phyloP scores from a whole-genome alignment of 2,329 filamentous ascomycete genomes.

The Aspergillus sp. region DNA sequence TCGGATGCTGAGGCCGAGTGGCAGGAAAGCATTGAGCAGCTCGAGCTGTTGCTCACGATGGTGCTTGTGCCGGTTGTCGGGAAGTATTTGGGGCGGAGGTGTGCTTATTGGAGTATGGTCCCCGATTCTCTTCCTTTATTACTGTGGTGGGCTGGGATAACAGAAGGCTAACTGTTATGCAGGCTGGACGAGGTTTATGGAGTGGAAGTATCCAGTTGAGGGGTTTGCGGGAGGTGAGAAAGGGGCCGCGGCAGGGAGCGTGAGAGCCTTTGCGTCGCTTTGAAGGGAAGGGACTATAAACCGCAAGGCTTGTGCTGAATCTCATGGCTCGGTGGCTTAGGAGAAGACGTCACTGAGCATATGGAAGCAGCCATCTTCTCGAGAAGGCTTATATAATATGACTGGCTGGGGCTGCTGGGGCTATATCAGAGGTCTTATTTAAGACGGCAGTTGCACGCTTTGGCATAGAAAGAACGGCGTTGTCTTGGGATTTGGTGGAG shows the following conservation, averaged over 20 bases:
- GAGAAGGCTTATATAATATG: constrained; percentile 4
- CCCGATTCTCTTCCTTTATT: constrained; percentile 14
- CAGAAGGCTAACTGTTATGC: constrained; percentile 7
- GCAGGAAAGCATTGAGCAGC: constrained; percentile 90
- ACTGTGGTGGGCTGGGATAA: constrained; percentile 4
- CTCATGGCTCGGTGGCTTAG: neutral
- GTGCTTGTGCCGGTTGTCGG: constrained; percentile 90
- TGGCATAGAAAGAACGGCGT: constrained; percentile 13
- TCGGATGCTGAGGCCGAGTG: constrained; percentile 94
- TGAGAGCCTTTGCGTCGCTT: constrained; percentile 57
- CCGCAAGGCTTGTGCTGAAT: neutral
- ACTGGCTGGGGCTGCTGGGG: neutral
- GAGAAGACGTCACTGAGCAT: neutral
- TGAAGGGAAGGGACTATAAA: constrained; percentile 21
- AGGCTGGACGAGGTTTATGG: constrained; percentile 95
- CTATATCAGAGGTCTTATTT: neutral
- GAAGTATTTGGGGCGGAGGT: constrained; percentile 92
- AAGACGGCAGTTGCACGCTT: neutral
- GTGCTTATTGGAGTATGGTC: constrained; percentile 86
- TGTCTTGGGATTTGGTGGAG: constrained; percentile 2
- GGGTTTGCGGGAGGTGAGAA: constrained; percentile 64
- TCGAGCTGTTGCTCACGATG: constrained; percentile 93
- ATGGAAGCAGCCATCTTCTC: neutral
- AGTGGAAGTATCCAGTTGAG: constrained; percentile 87
- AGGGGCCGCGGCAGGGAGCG: constrained; percentile 60